Evolutionary conservation across 331 rosid species (phyloP).

Genomic region (Spiraea crenata): DNA sequence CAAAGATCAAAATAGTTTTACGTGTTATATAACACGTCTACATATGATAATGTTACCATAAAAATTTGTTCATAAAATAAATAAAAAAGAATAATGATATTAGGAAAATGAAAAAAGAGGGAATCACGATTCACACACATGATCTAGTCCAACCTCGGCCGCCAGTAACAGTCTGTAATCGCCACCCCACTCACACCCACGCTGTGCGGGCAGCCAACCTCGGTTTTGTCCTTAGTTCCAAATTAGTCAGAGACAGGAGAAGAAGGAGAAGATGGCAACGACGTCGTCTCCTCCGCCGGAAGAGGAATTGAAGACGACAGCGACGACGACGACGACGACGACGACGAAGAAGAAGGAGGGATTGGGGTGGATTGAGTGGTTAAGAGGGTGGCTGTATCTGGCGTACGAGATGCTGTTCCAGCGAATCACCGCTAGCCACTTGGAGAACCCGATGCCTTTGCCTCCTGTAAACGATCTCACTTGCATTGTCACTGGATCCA

Average conservation of each 20-base stretch:
- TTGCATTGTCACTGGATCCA: slow-evolving; percentile 89
- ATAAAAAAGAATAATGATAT: too few species aligned
- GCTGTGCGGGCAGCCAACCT: background rate
- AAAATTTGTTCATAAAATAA: too few species aligned
- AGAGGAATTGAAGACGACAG: slow-evolving; percentile 23
- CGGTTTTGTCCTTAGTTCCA: background rate
- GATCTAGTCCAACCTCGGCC: too few species aligned
- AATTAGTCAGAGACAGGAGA: background rate
- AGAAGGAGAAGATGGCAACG: slow-evolving; percentile 36
- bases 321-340: background rate
- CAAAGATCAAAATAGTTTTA: too few species aligned
- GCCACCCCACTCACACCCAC: too few species aligned
- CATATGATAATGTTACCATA: too few species aligned
- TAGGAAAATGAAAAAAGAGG: too few species aligned
- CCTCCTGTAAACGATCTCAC: slow-evolving; percentile 79
- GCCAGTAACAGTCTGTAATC: too few species aligned
- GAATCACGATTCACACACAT: too few species aligned
- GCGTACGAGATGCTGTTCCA: slow-evolving; percentile 78
- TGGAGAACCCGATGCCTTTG: slow-evolving; percentile 79
- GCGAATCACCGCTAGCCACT: slow-evolving; percentile 82
- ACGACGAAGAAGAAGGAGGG: slow-evolving; percentile 46
- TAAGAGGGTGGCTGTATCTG: slow-evolving; percentile 65
- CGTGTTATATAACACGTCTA: too few species aligned
- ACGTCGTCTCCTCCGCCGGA: slow-evolving; percentile 34
- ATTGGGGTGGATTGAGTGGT: slow-evolving; percentile 89